phyloP scores from a whole-genome alignment of 2,329 filamentous ascomycete species.

The Seiridium unicorne region DNA sequence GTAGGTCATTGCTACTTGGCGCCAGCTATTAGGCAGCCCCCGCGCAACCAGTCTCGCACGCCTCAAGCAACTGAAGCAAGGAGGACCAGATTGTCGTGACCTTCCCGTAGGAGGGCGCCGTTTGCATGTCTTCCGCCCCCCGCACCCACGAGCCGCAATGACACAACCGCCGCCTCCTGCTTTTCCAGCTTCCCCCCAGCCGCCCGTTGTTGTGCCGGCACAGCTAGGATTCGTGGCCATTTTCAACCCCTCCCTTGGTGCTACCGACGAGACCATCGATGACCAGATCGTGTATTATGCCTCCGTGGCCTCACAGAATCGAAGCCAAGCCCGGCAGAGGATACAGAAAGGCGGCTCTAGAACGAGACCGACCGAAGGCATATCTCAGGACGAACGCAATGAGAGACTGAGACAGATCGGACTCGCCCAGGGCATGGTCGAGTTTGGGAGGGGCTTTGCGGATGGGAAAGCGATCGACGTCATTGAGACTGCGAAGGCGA shows the following conservation, averaged over 20 bases:
- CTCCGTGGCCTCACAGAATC: constrained; percentile 49
- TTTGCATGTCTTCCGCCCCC: background rate
- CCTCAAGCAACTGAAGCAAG: too few relatives aligned
- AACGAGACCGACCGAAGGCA: constrained; percentile 38
- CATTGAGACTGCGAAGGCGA: constrained; percentile 86
- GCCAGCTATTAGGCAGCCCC: too few relatives aligned
- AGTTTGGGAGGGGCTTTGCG: constrained; percentile 87
- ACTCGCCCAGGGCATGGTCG: constrained; percentile 93
- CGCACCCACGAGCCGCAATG: background rate
- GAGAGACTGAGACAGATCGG: constrained; percentile 90
- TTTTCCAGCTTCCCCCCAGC: constrained; percentile 17
- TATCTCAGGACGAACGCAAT: constrained; percentile 69
- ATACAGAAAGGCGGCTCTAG: constrained; percentile 31
- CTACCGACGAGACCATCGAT: constrained; percentile 66
- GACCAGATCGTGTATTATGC: constrained; percentile 94
- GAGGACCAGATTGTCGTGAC: background rate
- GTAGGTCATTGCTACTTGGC: too few relatives aligned
- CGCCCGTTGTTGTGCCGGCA: constrained; percentile 61
- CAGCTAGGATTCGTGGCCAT: constrained; percentile 89
- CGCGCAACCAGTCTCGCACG: too few relatives aligned
- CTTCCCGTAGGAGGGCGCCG: background rate
- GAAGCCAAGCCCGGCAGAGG: constrained; percentile 39
- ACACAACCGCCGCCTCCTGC: background rate
- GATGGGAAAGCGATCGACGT: constrained; percentile 73
- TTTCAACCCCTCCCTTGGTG: constrained; percentile 75